Conservation (phyloP, 2,329 filamentous ascomycete species). For the Stylonectria norvegica region DNA sequence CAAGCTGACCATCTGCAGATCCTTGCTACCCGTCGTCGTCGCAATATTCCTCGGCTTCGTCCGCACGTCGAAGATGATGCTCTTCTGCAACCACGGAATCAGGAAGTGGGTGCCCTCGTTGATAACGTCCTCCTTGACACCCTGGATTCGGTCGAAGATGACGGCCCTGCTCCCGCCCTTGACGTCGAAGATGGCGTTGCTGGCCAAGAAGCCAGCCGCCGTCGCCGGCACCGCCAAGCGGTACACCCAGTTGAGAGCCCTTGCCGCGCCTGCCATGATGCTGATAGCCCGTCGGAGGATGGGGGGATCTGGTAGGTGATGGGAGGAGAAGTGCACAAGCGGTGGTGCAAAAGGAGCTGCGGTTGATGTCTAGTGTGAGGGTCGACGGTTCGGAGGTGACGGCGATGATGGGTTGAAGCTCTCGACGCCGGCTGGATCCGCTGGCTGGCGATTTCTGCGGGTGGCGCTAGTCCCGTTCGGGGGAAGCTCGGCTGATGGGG, state of each 20-base stretch:
- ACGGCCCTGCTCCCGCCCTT: constrained; percentile 91
- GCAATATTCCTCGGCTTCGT: constrained; percentile 97
- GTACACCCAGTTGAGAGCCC: constrained; percentile 60
- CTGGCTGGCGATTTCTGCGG: constrained; percentile 19
- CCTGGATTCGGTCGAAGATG: constrained; percentile 91
- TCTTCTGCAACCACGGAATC: constrained; percentile 90
- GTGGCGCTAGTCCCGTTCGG: constrained; percentile 31
- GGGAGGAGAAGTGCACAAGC: neutral
- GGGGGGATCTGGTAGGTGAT: neutral
- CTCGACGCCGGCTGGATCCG: constrained; percentile 17
- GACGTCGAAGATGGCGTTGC: constrained; percentile 92
- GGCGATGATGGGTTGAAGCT: neutral
- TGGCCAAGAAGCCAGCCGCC: constrained; percentile 62
- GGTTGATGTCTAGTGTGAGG: too few relatives aligned
- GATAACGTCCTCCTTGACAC: constrained; percentile 88
- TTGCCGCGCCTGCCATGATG: constrained; percentile 54
- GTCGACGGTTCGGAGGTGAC: constrained; percentile 13
- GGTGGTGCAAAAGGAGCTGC: constrained; percentile 1
- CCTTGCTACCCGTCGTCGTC: constrained; percentile 96
- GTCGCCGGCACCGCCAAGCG: constrained; percentile 70
- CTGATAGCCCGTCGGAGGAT: neutral
- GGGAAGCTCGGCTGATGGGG: constrained; percentile 35
- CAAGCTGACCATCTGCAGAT: constrained; percentile 99
- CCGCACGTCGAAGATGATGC: constrained; percentile 93
- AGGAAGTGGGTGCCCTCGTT: constrained; percentile 98